phyloP scores from a whole-genome alignment of 768 basidiomycete species.

The Tulasnella sp. region DNA sequence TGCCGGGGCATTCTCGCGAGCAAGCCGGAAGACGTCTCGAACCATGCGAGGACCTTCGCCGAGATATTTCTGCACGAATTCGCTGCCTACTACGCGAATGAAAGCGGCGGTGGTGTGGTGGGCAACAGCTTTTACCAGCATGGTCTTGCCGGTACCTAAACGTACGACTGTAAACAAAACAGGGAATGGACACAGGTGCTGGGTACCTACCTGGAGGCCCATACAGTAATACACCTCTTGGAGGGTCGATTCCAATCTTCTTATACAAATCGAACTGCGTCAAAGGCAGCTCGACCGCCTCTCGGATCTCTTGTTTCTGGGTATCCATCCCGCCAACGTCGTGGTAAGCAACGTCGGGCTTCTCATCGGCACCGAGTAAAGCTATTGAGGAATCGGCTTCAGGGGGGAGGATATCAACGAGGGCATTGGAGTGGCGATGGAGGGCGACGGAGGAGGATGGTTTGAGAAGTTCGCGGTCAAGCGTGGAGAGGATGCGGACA shows the following conservation, averaged over 20 bases:
- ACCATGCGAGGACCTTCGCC: conserved; percentile 99
- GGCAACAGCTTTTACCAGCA: conserved; percentile 99
- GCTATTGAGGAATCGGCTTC: conserved; percentile 97
- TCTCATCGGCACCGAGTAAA: conserved; percentile 91
- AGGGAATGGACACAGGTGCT: neutral
- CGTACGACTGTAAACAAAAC: neutral
- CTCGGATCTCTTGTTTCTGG: conserved; percentile 98
- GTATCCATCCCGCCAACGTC: conserved; percentile 96
- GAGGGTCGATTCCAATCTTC: conserved; percentile 99
- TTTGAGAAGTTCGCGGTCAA: conserved; percentile 95
- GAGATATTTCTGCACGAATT: conserved; percentile 99
- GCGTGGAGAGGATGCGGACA: conserved; percentile 90
- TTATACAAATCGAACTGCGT: conserved; percentile 98
- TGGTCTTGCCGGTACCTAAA: conserved; percentile 92
- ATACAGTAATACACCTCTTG: conserved; percentile 91
- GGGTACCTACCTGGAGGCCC: conserved; percentile 77
- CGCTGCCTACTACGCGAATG: conserved; percentile 95
- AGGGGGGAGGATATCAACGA: conserved; percentile 96
- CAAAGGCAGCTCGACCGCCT: conserved; percentile 93
- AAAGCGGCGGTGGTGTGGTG: conserved; percentile 95
- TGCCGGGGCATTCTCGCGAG: conserved; percentile 91
- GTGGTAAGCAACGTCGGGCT: conserved; percentile 85
- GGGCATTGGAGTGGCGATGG: conserved; percentile 95
- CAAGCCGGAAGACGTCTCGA: conserved; percentile 95
- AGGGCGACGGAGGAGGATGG: conserved; percentile 97